Evolutionary conservation across 352 stramenopile genomes (phyloP).

Genomic region (Discostella stelligera): DNA sequence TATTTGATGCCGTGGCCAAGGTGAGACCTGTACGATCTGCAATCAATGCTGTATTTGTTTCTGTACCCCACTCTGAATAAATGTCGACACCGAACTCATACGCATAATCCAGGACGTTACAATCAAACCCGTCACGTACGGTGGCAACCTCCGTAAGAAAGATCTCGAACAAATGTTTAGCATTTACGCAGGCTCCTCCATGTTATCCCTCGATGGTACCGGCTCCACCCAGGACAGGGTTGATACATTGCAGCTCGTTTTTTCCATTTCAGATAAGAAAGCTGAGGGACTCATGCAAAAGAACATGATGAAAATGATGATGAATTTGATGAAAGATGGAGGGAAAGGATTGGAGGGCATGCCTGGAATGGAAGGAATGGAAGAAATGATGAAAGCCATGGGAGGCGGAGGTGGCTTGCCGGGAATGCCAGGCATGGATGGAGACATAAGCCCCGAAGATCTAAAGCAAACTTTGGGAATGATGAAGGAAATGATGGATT

Average conservation of each 20-base stretch:
- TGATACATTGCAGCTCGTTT: slow-evolving; percentile 70
- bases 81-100: too few relatives aligned
- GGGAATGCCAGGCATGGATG: slow-evolving; percentile 46
- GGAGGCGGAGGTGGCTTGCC: slow-evolving; percentile 40
- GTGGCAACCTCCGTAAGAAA: slow-evolving; percentile 62
- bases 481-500: slow-evolving; percentile 77
- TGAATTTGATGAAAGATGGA: slow-evolving; percentile 76
- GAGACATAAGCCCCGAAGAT: slow-evolving; percentile 65
- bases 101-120: slow-evolving; percentile 41
- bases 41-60: slow-evolving; percentile 5
- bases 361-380: slow-evolving; percentile 67
- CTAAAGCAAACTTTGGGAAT: slow-evolving; percentile 69
- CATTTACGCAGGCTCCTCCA: slow-evolving; percentile 64
- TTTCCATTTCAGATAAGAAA: slow-evolving; percentile 66
- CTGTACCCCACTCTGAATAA: neutral
- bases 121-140: slow-evolving; percentile 79
- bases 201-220: slow-evolving; percentile 56
- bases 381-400: slow-evolving; percentile 52
- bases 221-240: slow-evolving; percentile 59
- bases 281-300: slow-evolving; percentile 80
- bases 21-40: slow-evolving; percentile 19
- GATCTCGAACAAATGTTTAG: slow-evolving; percentile 81
- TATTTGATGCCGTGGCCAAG: slow-evolving; percentile 77
- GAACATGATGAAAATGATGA: slow-evolving; percentile 79
- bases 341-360: slow-evolving; percentile 67